These are phyloP conservation scores for Inga leiocalycina DNA, from an alignment of 306 rosid species.

Conservation along the genomic window DNA sequence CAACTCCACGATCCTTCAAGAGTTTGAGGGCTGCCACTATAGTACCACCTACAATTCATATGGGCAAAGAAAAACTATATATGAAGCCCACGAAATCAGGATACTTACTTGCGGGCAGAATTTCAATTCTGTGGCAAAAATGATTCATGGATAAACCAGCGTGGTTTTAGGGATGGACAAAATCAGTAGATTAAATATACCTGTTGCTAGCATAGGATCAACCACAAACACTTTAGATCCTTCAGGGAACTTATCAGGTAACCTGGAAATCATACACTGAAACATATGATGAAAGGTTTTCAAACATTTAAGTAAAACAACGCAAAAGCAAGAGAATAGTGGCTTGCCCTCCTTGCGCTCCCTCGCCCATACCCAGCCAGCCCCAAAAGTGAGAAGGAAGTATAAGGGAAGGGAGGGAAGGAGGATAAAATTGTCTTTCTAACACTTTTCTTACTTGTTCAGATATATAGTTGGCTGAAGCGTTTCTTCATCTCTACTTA, in stretches of 20 bases:
- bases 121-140: neutral
- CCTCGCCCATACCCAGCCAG: too few relatives aligned
- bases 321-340: constrained; percentile 13
- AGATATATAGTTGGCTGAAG: constrained; percentile 82
- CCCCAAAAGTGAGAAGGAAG: neutral
- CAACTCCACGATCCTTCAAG: constrained; percentile 73
- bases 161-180: neutral
- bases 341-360: neutral
- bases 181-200: constrained; percentile 40
- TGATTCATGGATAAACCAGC: constrained; percentile 19
- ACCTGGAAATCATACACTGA: constrained; percentile 45
- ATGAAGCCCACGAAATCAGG: neutral
- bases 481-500: constrained; percentile 84
- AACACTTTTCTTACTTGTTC: constrained; percentile 70
- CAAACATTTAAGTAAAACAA: constrained; percentile 21
- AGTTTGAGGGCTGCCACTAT: constrained; percentile 76
- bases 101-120: neutral
- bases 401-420: too few relatives aligned
- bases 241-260: constrained; percentile 77
- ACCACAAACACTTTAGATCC: constrained; percentile 79
- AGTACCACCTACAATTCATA: constrained; percentile 76
- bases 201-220: constrained; percentile 98
- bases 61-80: neutral
- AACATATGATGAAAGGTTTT: constrained; percentile 1
- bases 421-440: neutral